A percentile compares a stretch with the other conserved stretches of the same genome.
Conservation (phyloP, 495 filamentous ascomycete species). For the Penicillium crystallinum region DNA sequence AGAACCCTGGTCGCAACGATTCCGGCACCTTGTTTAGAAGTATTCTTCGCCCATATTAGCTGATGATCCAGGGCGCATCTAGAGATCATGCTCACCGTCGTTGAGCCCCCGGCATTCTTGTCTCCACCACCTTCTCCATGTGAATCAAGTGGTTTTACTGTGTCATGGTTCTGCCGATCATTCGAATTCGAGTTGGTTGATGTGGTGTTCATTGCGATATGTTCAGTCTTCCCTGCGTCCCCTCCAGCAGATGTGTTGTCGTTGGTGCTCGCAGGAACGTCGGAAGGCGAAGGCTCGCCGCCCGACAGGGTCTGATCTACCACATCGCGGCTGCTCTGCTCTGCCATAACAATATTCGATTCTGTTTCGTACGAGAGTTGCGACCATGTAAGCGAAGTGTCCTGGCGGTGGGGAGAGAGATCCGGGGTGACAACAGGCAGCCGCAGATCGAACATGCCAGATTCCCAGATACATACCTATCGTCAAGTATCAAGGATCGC, state of each 20-base stretch:
- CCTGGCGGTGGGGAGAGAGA: constrained; percentile 4
- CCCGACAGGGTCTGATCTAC: constrained; percentile 73
- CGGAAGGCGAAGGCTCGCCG: constrained; percentile 66
- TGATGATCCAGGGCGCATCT: background rate
- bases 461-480: constrained; percentile 40
- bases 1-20: constrained; percentile 39
- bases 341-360: constrained; percentile 74
- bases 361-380: constrained; percentile 38
- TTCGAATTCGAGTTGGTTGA: constrained; percentile 24
- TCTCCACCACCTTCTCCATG: constrained; percentile 22
- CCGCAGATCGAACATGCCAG: constrained; percentile 21
- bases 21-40: constrained; percentile 29
- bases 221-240: constrained; percentile 48
- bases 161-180: constrained; percentile 26
- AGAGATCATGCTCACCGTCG: constrained; percentile 27
- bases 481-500: constrained; percentile 47
- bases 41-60: constrained; percentile 32
- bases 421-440: constrained; percentile 11
- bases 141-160: constrained; percentile 11
- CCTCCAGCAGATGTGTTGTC: constrained; percentile 50
- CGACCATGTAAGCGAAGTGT: constrained; percentile 24
- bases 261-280: constrained; percentile 62
- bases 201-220: constrained; percentile 31
- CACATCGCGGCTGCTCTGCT: constrained; percentile 71
- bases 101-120: constrained; percentile 26